phyloP scores from a whole-genome alignment of 1,284 basidiomycete genomes.

The Apiotrichum siamense region DNA sequence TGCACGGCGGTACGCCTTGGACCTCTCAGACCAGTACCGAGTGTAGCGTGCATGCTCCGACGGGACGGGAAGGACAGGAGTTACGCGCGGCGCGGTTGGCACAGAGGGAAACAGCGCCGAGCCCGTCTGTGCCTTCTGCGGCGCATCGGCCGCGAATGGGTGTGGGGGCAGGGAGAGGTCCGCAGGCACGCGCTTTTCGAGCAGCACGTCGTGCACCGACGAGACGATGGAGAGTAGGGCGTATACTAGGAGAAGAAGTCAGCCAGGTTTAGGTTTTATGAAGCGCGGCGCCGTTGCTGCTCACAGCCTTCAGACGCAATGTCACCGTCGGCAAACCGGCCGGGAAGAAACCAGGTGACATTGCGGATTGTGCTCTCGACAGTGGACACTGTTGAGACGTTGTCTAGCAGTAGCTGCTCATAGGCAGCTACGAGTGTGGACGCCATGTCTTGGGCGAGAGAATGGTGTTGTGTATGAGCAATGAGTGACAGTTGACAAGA shows the following conservation, averaged over 20 bases:
- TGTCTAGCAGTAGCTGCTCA: conserved; percentile 72
- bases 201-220: conserved; percentile 72
- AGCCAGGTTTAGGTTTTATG: conserved; percentile 1
- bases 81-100: conserved; percentile 12
- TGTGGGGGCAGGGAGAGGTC: conserved; percentile 58
- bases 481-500: too few relatives aligned
- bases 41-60: conserved; percentile 57
- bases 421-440: conserved; percentile 51
- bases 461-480: not conserved
- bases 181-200: conserved; percentile 59
- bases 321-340: conserved; percentile 94
- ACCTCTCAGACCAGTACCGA: conserved; percentile 67
- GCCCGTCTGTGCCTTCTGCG: conserved; percentile 47
- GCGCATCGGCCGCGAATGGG: conserved; percentile 54
- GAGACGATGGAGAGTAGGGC: conserved; percentile 42
- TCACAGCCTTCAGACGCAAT: conserved; percentile 82
- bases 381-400: conserved; percentile 75
- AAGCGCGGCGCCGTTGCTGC: conserved; percentile 45
- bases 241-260: conserved; percentile 39
- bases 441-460: conserved; percentile 3
- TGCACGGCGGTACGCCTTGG: conserved; percentile 64
- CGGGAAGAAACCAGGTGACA: conserved; percentile 89
- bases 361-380: conserved; percentile 82
- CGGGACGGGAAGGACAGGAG: conserved; percentile 33
- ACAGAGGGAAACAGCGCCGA: not conserved